A percentile compares a stretch with the other conserved stretches of the same genome.
phyloP scores from a whole-genome alignment of 495 filamentous ascomycete species.

The Talaromyces proteolyticus region DNA sequence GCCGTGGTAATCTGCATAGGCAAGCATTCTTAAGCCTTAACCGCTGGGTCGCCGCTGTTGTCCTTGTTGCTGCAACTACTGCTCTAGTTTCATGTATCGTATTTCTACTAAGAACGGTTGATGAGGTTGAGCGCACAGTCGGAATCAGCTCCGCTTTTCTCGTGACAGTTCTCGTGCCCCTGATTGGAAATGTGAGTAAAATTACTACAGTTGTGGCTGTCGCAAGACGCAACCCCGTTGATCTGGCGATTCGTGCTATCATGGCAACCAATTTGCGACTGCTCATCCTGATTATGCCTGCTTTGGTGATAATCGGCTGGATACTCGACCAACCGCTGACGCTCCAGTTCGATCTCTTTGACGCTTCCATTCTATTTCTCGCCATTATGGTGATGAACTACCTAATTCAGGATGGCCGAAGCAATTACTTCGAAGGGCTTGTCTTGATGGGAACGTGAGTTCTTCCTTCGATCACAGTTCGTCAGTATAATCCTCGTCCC shows the following conservation, averaged over 20 bases:
- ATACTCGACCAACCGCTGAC: constrained; percentile 21
- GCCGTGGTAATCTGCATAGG: constrained; percentile 1
- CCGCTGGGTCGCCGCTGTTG: constrained; percentile 6
- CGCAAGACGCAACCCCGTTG: constrained; percentile 14
- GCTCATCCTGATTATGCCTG: constrained; percentile 28
- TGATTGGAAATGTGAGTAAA: constrained; percentile 20
- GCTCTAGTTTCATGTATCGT: constrained; percentile 16
- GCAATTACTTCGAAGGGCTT: constrained; percentile 50
- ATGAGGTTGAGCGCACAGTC: constrained; percentile 7
- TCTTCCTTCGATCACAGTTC: too few species aligned
- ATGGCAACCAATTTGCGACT: constrained; percentile 19
- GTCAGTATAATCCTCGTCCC: neutral
- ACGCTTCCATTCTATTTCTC: constrained; percentile 28
- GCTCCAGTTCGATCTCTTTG: constrained; percentile 28
- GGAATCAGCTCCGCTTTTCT: constrained; percentile 17
- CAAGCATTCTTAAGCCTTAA: constrained; percentile 1
- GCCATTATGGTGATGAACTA: constrained; percentile 25
- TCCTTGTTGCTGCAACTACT: constrained; percentile 10
- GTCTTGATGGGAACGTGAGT: constrained; percentile 22
- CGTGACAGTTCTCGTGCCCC: constrained; percentile 17
- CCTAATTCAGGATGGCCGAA: constrained; percentile 58
- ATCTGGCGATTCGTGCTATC: constrained; percentile 18
- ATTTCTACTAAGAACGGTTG: constrained; percentile 18
- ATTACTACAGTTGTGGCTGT: constrained; percentile 13
- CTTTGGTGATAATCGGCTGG: constrained; percentile 33